Evolutionary conservation across 2,329 filamentous ascomycete species (phyloP), one percentile per base, ranked within the genome.

Genomic region (Lachnellula cervina): DNA sequence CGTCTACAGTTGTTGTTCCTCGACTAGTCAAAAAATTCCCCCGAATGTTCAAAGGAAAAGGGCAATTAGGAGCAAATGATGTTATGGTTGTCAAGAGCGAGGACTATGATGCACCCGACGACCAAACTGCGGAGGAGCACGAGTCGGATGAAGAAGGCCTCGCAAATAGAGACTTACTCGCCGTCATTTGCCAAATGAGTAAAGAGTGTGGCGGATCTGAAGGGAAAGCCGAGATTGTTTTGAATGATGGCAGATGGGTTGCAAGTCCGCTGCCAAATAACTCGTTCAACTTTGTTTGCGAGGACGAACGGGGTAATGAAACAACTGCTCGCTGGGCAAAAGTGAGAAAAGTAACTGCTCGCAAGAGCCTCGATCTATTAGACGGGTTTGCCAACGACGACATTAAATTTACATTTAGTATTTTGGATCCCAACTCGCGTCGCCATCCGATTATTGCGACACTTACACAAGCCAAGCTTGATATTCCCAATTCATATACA

Each of bases 401-500:
- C 47, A 74, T 72, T 55, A 84, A 82, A 67, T 92, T 86, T 74
- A 89, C 83, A 8, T 93, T 93, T 68, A 90, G 87, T 72, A 82
- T 90, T 59, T 84, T 93, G 64, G 82, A 88, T 62, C 82, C 87
- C 0, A 79, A 80, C 47, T 82, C 80, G 8, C 78, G 87, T 35
- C 82, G 86, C 13, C 89, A 93, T 66, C 88, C 89, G 4, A 82
- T 92, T 65, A 80, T 92, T 72, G 89, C 87, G 0, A 82, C 79
- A 2, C 76, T 93, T 45, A 85, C 81, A 3, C 78, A 78, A 13
- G 76, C 77, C 4, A 81, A 78, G 13, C 79, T 93, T 32, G 84
- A 89, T 49, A 80, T 93, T 48, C 81, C 84, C 57, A 85, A 92
- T 61, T 77, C 76, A 2, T 92, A 90, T 68, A 81, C 76, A 4